Base-by-base conservation (phyloP, 2,329 filamentous ascomycete species). In the Xylariomycetidae sp. region DNA sequence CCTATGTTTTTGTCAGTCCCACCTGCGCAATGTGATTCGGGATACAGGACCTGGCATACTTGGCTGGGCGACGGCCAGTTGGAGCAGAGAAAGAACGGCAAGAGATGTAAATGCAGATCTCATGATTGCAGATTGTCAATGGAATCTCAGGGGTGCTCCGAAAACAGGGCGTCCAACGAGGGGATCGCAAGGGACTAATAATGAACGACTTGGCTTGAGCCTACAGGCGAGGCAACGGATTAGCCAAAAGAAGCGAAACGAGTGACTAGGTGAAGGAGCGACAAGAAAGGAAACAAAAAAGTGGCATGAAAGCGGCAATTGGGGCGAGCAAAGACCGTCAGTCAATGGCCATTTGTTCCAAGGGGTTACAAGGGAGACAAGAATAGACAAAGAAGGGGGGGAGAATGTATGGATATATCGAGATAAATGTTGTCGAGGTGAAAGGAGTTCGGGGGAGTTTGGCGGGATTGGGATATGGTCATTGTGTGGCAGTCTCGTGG, bases 51-150 rank as follows among this genome's bases (percentile, higher is more conserved):
- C 14, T 12, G 17, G 50, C 55, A 51, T 49, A 57, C 55, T 36
- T 15, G 63, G 69, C 43, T 67, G 66, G 27, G 66, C 65, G 39
- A 53, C 54, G 25, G 58, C 60, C 34, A 67, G 53, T 38, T 56
- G 53, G 27, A 67, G 48, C 39, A 73, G 48, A 30, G 60, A 51
- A 31, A 62, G 36, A 22, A 63, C 47, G 31, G 58, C 54, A 36
- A 64, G 36, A 38, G 54, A 54, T 30, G 68, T 49, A 37, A 53
- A 37, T 30, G 54, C 45, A 40, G 55, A 48, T 59, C 66, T 70
- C 71, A 76, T 76, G 37, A 45, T 62, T 30, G 42, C 36, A 18
- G 23, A 38, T 27, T 19, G 27, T 39, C 34, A 29, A 38, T 13
- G 19, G 31, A 31, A 31, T 34, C 29, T 36, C 17, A 12, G 19